phyloP scores from a whole-genome alignment of 2,329 filamentous ascomycete species.

The Hypoxylon sp. region DNA sequence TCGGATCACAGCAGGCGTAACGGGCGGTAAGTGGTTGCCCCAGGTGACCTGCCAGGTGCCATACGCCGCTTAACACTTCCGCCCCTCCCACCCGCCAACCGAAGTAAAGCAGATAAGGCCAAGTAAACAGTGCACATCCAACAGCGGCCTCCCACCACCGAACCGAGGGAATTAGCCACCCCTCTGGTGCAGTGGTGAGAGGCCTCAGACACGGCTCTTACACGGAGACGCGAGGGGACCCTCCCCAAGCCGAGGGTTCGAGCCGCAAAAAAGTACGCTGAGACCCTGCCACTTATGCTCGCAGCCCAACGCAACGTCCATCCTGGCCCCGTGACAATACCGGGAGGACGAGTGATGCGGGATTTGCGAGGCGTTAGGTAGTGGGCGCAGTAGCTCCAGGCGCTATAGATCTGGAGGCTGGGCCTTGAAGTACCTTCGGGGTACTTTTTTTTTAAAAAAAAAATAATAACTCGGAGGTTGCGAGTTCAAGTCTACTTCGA shows the following conservation, averaged over 20 bases:
- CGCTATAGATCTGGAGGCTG: neutral
- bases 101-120: neutral
- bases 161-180: neutral
- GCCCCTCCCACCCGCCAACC: neutral
- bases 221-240: neutral
- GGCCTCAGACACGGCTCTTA: neutral
- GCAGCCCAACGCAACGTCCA: neutral
- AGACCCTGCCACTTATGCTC: conserved; percentile 1
- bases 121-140: neutral
- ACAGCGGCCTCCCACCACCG: neutral
- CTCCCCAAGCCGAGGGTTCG: neutral
- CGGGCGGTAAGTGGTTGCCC: neutral
- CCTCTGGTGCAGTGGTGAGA: neutral
- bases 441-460: neutral
- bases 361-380: neutral
- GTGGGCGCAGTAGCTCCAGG: conserved; percentile 2
- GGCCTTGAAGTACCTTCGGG: neutral
- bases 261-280: neutral
- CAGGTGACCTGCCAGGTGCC: neutral
- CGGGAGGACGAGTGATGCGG: neutral
- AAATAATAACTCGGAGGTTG: neutral
- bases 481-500: neutral
- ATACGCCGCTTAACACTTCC: neutral
- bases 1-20: neutral
- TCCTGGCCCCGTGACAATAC: neutral